A percentile compares a stretch with the other conserved stretches of the same genome.
These are phyloP conservation scores for Acer campestre DNA, from an alignment of 345 rosid species.

Conservation along the genomic window DNA sequence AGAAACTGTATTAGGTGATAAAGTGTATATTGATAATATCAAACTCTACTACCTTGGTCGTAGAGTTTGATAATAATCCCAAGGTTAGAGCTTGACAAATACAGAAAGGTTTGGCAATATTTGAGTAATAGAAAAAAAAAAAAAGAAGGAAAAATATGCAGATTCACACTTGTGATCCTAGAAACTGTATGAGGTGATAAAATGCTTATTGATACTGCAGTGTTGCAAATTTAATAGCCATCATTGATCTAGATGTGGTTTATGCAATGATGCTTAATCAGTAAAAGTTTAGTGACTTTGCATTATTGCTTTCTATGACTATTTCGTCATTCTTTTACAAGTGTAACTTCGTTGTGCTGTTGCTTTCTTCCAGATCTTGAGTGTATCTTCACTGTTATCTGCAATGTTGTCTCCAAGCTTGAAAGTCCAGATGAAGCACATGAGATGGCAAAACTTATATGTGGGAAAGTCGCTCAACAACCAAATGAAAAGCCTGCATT, in stretches of 20 bases:
- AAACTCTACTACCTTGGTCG: not conserved
- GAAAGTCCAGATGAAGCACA: constrained; percentile 64
- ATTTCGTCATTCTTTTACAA: not conserved
- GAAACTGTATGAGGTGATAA: not conserved
- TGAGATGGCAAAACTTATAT: constrained; percentile 74
- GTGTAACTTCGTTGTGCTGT: not conserved
- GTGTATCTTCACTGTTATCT: constrained; percentile 92
- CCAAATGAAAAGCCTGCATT: constrained; percentile 83
- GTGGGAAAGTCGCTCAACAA: constrained; percentile 75
- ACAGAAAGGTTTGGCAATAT: not conserved
- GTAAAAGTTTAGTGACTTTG: not conserved
- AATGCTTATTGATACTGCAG: not conserved
- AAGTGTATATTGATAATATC: no score
- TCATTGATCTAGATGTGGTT: not conserved
- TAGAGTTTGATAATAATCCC: not conserved
- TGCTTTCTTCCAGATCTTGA: constrained; percentile 68
- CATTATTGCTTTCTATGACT: not conserved
- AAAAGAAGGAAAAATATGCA: not conserved
- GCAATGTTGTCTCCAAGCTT: constrained; percentile 74
- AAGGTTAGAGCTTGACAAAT: not conserved
- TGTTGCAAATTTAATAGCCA: not conserved
- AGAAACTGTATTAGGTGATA: no score
- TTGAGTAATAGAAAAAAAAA: not conserved
- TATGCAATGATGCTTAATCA: not conserved
- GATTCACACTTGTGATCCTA: not conserved